Base-by-base conservation (phyloP, 208 protist genomes). In the Crithidia mellificae region DNA sequence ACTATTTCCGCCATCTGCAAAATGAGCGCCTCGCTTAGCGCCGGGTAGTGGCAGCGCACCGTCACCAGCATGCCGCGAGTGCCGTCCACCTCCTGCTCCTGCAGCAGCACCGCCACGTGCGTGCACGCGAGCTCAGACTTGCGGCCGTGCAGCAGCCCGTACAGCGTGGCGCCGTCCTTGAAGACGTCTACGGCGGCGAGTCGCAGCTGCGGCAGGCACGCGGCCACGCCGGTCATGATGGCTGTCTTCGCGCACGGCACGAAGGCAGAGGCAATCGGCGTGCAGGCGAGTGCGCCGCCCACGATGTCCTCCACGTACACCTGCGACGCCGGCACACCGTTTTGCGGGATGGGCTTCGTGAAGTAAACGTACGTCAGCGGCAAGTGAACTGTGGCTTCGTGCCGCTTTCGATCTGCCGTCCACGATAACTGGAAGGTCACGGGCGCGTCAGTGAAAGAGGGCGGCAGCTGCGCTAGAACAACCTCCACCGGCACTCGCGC, bases 41-140 rank as follows among this genome's bases (percentile, higher is more conserved):
- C 72, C 2, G 70, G 49, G 56, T 87, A 78, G 34, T 84, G 69
- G 39, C 73, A 66, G 58, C 82, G 81, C 58, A 86, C 85, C 17
- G 55, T 70, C 38, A 92, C 74, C 9, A 24, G 39, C 24, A 93
- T 27, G 2, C 85, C 85, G 27, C 74, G 77, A 36, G 41, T 44
- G 0, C 72, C 76, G 0, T 83, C 82, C 29, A 70, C 78, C 57
- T 84, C 66, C 38, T 75, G 71, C 54, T 90, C 81, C 20, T 76
- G 77, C 30, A 93, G 74, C 25, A 95, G 63, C 20, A 90, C 78
- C 0, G 86, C 85, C 11, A 96, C 78, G 63, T 92, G 85, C 9
- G 75, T 71, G 20, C 39, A 47, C 9, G 71, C 39, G 20, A 51
- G 51, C 19, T 81, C 52, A 2, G 80, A 81, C 74, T 89, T 93